phyloP scores from a whole-genome alignment of 495 filamentous ascomycete species.

The Xylaria grammica region DNA sequence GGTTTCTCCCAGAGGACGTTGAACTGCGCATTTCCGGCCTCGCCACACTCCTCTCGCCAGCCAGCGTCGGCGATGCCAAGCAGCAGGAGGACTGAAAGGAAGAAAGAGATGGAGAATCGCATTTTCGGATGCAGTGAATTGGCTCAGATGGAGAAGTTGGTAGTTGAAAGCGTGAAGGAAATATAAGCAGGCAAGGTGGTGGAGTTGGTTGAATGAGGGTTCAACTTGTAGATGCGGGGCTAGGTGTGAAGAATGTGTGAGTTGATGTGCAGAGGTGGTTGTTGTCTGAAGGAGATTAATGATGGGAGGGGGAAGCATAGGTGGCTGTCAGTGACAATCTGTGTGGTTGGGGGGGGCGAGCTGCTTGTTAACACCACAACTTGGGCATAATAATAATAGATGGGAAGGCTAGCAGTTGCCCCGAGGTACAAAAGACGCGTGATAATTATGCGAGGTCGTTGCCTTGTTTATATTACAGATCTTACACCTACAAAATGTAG shows the following conservation, averaged over 20 bases:
- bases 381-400: not conserved
- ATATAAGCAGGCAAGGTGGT: not conserved
- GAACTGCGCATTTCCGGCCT: constrained; percentile 17
- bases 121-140: not conserved
- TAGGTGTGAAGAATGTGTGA: no score
- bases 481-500: no score
- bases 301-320: no score
- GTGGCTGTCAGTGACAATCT: no score
- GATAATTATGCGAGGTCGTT: no score
- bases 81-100: not conserved
- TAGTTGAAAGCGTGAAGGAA: not conserved
- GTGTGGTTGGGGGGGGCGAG: no score
- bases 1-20: constrained; percentile 9
- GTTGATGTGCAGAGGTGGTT: not conserved
- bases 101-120: not conserved
- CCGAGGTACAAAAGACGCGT: no score
- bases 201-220: not conserved
- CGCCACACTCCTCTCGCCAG: constrained; percentile 17
- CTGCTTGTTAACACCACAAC: not conserved
- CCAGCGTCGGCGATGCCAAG: constrained; percentile 3
- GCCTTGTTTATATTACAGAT: no score
- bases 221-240: no score
- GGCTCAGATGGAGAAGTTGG: not conserved
- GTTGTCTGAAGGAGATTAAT: no score
- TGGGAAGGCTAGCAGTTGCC: not conserved